These are phyloP conservation scores for Rhodotorula sp. DNA, from an alignment of 1,284 basidiomycete genomes.

Conservation along the genomic window DNA sequence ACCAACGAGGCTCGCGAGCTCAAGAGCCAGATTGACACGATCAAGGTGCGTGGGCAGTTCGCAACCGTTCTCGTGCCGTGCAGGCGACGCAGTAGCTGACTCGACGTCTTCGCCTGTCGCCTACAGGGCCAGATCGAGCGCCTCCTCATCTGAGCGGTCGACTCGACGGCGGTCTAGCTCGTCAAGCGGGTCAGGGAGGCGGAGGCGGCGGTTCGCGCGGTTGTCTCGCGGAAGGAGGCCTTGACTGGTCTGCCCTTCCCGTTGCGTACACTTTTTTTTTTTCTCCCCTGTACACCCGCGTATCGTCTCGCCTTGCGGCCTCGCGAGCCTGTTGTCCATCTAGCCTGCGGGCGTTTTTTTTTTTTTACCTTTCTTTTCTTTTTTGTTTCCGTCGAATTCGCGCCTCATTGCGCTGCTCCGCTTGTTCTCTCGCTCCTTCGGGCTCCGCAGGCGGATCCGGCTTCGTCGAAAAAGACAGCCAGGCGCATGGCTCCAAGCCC, in stretches of 20 bases:
- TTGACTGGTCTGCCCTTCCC: slow-evolving; percentile 11
- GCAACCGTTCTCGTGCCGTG: not conserved
- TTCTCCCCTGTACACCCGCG: not conserved
- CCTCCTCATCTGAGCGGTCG: slow-evolving; percentile 55
- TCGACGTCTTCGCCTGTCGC: not conserved
- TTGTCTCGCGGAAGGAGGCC: slow-evolving; percentile 9
- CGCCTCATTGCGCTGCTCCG: not conserved
- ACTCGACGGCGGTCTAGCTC: not conserved
- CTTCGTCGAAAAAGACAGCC: too few species aligned
- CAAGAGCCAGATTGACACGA: slow-evolving; percentile 80
- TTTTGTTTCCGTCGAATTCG: too few species aligned
- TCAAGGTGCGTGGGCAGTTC: slow-evolving; percentile 59
- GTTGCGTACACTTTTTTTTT: not conserved
- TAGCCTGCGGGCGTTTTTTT: not conserved
- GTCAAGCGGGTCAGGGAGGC: too few species aligned
- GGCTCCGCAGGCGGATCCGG: too few species aligned
- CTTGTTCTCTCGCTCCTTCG: not conserved
- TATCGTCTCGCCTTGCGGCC: not conserved
- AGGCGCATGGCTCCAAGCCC: not conserved
- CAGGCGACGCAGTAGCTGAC: not conserved
- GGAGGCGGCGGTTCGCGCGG: not conserved
- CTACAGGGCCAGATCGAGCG: slow-evolving; percentile 71
- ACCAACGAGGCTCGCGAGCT: slow-evolving; percentile 95
- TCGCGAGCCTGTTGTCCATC: not conserved
- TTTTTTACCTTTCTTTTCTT: too few species aligned